Base-by-base conservation (phyloP, 805 yeast species). In the Pichia paraexigua region DNA sequence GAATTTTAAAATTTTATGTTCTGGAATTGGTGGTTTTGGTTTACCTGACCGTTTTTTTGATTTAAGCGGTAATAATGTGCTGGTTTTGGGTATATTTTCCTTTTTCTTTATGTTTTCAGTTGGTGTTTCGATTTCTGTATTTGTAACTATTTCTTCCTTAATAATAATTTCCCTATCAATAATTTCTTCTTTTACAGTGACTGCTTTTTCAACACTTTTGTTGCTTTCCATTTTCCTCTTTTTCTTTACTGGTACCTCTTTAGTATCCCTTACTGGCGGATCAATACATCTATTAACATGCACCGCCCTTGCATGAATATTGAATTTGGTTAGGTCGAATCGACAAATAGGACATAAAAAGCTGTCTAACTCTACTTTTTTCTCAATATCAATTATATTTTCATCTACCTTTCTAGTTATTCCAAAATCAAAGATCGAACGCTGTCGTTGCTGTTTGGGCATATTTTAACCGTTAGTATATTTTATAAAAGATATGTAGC, bases 221-320 rank as follows among this genome's bases (percentile, higher is more conserved):
- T 37, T 21, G 11, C 8, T 20, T 20, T 27, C 21, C 12, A 24
- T 25, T 35, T 41, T 40, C 41, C 41, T 18, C 25, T 22, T 35
- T 15, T 45, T 43, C 21, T 20, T 32, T 17, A 15, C 17, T 17
- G 27, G 25, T 41, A 11, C 17, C 15, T 47, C 39, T 12, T 24
- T 11, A n/a, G 20, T 18, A 17, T 39, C n/a, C 32, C 15, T 15
- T 9, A n/a, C 42, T 17, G 61, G 57, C 32, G 58, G 58, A 43
- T 61, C 66, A 4, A 79, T 60, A 56, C 89, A 83, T 32, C 68
- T 64, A 51, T 80, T 82, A 18, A 82, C 85, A 59, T 83, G 89
- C 3, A 68, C 62, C 10, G 71, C 73, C 41, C 85, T 65, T 27
- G 70, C 72, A 32, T 69, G 70, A 7, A 80, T 53, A 3, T 67